Conservation (phyloP, 139 green algal genomes). For the Asterochloris sp. region DNA sequence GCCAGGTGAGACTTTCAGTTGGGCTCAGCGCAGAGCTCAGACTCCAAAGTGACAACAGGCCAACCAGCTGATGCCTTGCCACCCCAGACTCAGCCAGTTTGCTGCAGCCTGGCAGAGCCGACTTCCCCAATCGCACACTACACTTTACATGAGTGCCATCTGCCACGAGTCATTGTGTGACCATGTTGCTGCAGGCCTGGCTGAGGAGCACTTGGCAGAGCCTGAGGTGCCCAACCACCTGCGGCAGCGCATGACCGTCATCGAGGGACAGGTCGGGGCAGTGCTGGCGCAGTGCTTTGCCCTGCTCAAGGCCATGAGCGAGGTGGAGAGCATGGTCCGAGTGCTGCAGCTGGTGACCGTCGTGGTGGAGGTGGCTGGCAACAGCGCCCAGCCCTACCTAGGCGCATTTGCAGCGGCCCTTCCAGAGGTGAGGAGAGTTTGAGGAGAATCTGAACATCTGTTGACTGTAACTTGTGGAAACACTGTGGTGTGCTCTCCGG, state of each 20-base stretch:
- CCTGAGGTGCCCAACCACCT: too few species aligned
- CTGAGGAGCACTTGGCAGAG: too few species aligned
- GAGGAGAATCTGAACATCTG: neutral
- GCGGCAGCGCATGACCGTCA: constrained; percentile 24
- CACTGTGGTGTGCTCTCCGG: neutral
- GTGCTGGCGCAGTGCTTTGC: constrained; percentile 42
- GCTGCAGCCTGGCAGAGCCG: too few species aligned
- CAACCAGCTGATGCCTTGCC: too few species aligned
- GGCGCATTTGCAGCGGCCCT: constrained; percentile 53
- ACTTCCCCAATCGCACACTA: too few species aligned
- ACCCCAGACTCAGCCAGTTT: too few species aligned
- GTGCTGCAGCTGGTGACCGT: constrained; percentile 70
- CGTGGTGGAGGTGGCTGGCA: constrained; percentile 61
- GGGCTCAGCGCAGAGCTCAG: too few species aligned
- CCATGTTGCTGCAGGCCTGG: too few species aligned
- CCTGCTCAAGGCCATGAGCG: constrained; percentile 62
- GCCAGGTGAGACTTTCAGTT: too few species aligned
- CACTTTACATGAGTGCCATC: too few species aligned
- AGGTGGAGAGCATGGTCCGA: constrained; percentile 74
- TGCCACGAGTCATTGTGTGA: too few species aligned
- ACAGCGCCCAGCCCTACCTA: constrained; percentile 54
- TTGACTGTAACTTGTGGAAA: neutral
- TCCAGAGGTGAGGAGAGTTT: constrained; percentile 36
- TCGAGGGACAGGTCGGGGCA: constrained; percentile 33
- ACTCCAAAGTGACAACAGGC: too few species aligned